Conservation (phyloP, 106 monocot genomes). For the Narthecium ossifragum region DNA sequence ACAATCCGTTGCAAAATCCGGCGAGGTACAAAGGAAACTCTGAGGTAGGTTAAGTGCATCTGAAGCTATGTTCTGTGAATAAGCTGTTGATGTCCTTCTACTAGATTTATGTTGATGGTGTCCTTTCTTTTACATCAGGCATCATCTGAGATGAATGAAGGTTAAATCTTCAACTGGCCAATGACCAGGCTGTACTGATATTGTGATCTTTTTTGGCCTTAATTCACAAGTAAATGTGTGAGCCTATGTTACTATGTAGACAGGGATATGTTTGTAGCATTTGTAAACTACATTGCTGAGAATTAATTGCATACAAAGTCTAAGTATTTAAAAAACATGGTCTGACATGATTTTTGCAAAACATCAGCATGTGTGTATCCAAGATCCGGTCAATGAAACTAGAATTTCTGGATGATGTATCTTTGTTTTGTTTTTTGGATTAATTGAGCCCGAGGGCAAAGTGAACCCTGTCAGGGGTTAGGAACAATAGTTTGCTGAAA, state of each 20-base stretch:
- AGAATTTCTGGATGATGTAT: no score
- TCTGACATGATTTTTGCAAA: no score
- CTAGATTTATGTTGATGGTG: background rate
- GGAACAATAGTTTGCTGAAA: no score
- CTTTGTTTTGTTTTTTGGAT: no score
- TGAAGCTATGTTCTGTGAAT: background rate
- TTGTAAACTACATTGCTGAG: background rate
- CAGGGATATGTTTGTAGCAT: background rate
- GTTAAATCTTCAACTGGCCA: background rate
- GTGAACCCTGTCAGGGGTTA: no score
- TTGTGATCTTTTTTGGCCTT: background rate
- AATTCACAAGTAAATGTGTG: background rate
- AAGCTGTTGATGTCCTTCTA: background rate
- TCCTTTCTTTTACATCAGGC: conserved; percentile 6
- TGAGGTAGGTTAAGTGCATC: conserved; percentile 70
- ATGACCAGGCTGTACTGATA: background rate
- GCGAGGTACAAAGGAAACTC: conserved; percentile 89
- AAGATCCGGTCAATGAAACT: no score
- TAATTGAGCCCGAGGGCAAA: no score
- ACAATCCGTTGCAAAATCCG: conserved; percentile 93
- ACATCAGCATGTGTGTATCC: no score
- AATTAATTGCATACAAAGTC: background rate
- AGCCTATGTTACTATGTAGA: no score
- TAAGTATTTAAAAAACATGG: no score
- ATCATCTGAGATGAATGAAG: conserved; percentile 7